Evolutionary conservation across 2,329 filamentous ascomycete genomes (phyloP), one percentile per base, ranked within the genome.

Genomic region (Xylaria sp.): DNA sequence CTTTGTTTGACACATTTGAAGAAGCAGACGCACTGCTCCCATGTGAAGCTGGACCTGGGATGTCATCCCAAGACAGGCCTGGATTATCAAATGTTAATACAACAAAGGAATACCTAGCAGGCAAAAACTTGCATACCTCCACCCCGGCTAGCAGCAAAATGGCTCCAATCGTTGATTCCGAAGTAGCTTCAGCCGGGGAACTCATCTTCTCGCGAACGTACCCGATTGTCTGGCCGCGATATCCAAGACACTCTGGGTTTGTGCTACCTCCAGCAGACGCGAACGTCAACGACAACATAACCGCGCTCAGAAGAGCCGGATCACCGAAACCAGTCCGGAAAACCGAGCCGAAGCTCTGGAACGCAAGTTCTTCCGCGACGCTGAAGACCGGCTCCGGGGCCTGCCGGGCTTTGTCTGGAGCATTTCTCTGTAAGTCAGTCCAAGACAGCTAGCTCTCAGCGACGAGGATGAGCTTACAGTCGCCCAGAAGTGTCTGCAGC

Each of bases 81-180:
- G 11, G 0, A 38, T 33, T 20, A n/a, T 13, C 20, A 57, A 64
- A 42, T 2, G 49, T 76, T 58, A 71, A 59, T n/a, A 26, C n/a
- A 42, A 15, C 11, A 3, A 7, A 20, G 1, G 26, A 28, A 49
- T 28, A 15, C 4, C 17, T 0, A 9, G 31, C 13, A 20, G 38
- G 38, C 17, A 17, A 59, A 46, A 23, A 23, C 17, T 5, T 66
- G 44, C 80, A 63, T 1, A 83, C 82, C 76, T 83, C 82, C 0
- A 83, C 72, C 0, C 82, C 81, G 11, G 81, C 81, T 0, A 84
- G 73, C 0, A 84, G 73, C 5, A 84, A 20, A 67, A 84, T 84
- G 0, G 82, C 78, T 0, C 80, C 82, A 2, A 84, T 68, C 0
- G 81, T 83, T 3, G 81, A 75, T 59, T 79, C 79, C 0, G 80